Conservation (phyloP, 2,329 filamentous ascomycete genomes). For the Xylaria digitata region DNA sequence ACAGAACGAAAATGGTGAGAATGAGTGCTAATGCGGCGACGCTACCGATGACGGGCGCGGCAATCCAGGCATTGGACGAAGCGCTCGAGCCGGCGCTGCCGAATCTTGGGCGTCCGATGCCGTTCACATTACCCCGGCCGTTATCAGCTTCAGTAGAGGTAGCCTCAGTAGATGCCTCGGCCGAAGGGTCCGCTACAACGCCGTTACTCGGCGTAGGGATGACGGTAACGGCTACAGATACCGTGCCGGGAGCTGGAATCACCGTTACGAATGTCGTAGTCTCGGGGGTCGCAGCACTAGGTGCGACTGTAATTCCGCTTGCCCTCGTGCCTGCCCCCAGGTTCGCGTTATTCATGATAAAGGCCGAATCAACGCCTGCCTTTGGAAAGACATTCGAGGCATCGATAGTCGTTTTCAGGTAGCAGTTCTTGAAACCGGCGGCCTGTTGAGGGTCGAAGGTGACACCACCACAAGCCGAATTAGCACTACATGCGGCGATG, state of each 20-base stretch:
- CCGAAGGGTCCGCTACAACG: slow-evolving; percentile 21
- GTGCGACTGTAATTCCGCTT: not conserved
- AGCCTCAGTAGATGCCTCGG: slow-evolving; percentile 5
- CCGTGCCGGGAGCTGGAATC: slow-evolving; percentile 1
- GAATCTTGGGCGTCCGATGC: slow-evolving; percentile 7
- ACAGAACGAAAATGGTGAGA: slow-evolving; percentile 48
- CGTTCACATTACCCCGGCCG: not conserved
- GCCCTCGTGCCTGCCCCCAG: slow-evolving; percentile 3
- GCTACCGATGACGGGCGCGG: slow-evolving; percentile 51
- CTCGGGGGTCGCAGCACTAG: slow-evolving; percentile 3
- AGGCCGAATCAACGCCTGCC: slow-evolving; percentile 46
- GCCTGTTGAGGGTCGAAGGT: slow-evolving; percentile 48
- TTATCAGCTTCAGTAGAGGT: slow-evolving; percentile 6
- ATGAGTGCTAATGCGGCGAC: slow-evolving; percentile 50
- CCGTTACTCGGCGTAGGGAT: slow-evolving; percentile 8
- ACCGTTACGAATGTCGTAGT: slow-evolving; percentile 19
- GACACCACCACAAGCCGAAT: slow-evolving; percentile 45
- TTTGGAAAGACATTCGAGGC: slow-evolving; percentile 34
- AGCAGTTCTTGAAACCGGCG: slow-evolving; percentile 43
- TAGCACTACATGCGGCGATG: slow-evolving; percentile 32
- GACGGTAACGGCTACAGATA: slow-evolving; percentile 28
- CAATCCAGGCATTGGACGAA: slow-evolving; percentile 50
- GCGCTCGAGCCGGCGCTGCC: slow-evolving; percentile 10
- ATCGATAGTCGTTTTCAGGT: slow-evolving; percentile 40
- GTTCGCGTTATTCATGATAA: slow-evolving; percentile 26